phyloP scores from a whole-genome alignment of 2,329 filamentous ascomycete species.

The Aureobasidium lini region DNA sequence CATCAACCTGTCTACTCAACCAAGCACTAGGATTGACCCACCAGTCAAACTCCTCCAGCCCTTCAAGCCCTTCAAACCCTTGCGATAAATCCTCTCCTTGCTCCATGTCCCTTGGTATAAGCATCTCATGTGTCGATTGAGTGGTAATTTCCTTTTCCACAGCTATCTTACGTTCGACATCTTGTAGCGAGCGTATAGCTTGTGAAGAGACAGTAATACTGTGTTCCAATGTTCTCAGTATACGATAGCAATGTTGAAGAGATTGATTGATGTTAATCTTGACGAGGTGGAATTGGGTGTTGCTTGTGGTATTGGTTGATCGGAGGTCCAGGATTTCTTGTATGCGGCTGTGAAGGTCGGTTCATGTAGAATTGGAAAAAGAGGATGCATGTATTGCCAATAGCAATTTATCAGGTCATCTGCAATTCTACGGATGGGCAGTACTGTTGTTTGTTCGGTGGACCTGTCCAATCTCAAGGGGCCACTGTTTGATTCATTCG shows the following conservation, averaged over 20 bases:
- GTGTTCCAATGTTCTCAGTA: not conserved
- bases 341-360: not conserved
- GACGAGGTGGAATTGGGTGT: not conserved
- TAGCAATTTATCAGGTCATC: not conserved
- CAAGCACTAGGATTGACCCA: not conserved
- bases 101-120: not conserved
- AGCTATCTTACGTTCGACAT: not conserved
- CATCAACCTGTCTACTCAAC: not conserved
- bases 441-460: not conserved
- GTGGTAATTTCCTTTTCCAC: not conserved
- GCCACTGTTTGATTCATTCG: not conserved
- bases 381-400: not conserved
- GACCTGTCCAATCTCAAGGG: not conserved
- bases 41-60: not conserved
- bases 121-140: not conserved
- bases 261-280: not conserved
- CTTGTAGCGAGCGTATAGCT: not conserved
- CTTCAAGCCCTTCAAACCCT: not conserved
- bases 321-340: not conserved
- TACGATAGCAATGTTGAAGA: not conserved
- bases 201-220: not conserved
- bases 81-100: not conserved
- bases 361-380: not conserved
- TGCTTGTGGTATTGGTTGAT: not conserved
- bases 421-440: not conserved